phyloP scores from a whole-genome alignment of 345 rosid species.

The Eucalyptus cladocalyx region DNA sequence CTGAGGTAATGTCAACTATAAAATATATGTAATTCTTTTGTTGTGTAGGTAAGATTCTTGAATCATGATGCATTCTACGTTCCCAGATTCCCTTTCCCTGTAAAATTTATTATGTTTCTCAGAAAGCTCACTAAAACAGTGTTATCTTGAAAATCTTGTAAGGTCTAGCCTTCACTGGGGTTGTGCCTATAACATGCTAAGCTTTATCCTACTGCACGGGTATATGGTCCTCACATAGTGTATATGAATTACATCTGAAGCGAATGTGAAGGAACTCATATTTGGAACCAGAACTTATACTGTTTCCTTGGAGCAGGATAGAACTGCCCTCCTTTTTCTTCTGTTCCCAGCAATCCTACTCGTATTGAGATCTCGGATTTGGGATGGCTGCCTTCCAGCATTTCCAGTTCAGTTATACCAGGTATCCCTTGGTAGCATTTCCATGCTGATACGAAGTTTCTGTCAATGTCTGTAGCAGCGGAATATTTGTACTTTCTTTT shows the following conservation, averaged over 20 bases:
- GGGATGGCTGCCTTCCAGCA: conserved; percentile 92
- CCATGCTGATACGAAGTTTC: not conserved
- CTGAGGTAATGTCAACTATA: not conserved
- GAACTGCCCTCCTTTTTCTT: conserved; percentile 89
- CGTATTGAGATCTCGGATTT: conserved; percentile 60
- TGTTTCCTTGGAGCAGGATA: conserved; percentile 55
- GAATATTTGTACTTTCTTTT: not conserved
- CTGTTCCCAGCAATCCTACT: conserved; percentile 77
- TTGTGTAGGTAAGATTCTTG: not conserved
- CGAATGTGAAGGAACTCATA: not conserved
- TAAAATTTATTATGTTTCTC: not conserved
- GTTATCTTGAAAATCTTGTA: not conserved
- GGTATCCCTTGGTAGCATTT: conserved; percentile 16
- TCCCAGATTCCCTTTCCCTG: not conserved
- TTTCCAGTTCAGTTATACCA: conserved; percentile 95
- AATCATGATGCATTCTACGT: not conserved
- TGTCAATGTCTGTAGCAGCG: not conserved
- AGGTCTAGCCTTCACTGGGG: not conserved
- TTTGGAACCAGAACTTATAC: not conserved
- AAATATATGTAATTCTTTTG: not conserved
- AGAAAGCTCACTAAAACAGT: not conserved
- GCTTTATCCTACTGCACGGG: not conserved
- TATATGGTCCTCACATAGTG: not conserved
- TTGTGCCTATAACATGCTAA: not conserved
- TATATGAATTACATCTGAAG: not conserved